A percentile compares a stretch with the other conserved stretches of the same genome.
Conservation (phyloP, 768 basidiomycete genomes). For the Harrya chromipes region DNA sequence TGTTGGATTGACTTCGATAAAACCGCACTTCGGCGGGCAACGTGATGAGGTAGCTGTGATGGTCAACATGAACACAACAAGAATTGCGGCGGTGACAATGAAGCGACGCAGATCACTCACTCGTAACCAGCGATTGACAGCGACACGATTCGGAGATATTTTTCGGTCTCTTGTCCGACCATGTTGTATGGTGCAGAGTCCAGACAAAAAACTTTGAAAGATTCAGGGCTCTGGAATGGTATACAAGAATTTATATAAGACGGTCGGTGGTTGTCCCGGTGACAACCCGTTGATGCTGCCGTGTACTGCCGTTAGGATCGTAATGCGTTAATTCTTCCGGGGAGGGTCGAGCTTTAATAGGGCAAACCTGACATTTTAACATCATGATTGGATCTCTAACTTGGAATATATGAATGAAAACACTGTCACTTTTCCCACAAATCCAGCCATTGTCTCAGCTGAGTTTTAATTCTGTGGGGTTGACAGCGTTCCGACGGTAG, state of each 20-base stretch:
- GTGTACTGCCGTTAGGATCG: conserved; percentile 18
- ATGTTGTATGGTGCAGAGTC: background rate
- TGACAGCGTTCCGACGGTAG: no score
- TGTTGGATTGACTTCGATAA: conserved; percentile 28
- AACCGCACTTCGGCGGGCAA: conserved; percentile 33
- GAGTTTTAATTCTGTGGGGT: background rate
- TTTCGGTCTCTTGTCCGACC: conserved; percentile 25
- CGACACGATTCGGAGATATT: conserved; percentile 34
- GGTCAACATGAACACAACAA: background rate
- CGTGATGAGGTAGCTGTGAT: conserved; percentile 31
- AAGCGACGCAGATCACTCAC: conserved; percentile 19
- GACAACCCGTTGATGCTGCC: background rate
- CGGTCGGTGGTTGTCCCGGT: no score
- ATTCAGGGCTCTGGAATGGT: no score
- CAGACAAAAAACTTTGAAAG: background rate
- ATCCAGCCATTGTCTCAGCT: no score
- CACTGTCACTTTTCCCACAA: no score
- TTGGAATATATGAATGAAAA: no score
- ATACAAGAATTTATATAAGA: no score
- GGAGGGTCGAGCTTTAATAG: background rate
- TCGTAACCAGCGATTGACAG: conserved; percentile 39
- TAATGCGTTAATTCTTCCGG: background rate
- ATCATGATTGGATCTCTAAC: no score
- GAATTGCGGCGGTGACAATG: background rate
- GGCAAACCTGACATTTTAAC: background rate